Conservation (phyloP, 169 alveolate genomes). For the Theileria orientalis region DNA sequence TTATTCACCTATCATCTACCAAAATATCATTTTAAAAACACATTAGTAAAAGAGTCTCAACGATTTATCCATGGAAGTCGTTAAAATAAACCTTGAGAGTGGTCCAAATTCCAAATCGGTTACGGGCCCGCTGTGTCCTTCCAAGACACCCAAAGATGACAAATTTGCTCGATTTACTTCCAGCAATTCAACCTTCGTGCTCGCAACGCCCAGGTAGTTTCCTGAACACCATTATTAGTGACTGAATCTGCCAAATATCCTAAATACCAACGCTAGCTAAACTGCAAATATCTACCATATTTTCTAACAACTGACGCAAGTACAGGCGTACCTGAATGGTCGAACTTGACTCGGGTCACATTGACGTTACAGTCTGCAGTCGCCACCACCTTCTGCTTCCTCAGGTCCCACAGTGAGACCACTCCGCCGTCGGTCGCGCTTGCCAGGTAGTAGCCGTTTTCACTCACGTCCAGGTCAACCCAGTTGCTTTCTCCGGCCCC, state of each 20-base stretch:
- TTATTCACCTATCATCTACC: background rate
- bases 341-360: slow-evolving; percentile 67
- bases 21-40: background rate
- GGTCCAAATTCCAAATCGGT: slow-evolving; percentile 57
- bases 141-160: slow-evolving; percentile 15
- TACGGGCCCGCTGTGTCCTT: slow-evolving; percentile 56
- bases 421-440: slow-evolving; percentile 74
- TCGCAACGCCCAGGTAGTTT: slow-evolving; percentile 46
- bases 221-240: background rate
- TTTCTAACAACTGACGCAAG: no score
- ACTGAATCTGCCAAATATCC: no score
- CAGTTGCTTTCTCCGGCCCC: slow-evolving; percentile 45
- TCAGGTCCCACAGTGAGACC: slow-evolving; percentile 75
- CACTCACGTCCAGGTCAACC: slow-evolving; percentile 74
- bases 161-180: slow-evolving; percentile 36
- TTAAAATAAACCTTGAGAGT: slow-evolving; percentile 36
- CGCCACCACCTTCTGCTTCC: slow-evolving; percentile 71
- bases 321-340: slow-evolving; percentile 65
- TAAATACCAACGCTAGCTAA: no score
- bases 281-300: no score
- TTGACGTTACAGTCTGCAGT: slow-evolving; percentile 58
- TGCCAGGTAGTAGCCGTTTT: slow-evolving; percentile 84
- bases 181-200: slow-evolving; percentile 61
- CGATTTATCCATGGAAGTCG: slow-evolving; percentile 55
- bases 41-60: slow-evolving; percentile 32